A percentile compares a stretch with the other conserved stretches of the same genome.
These are phyloP conservation scores for Excoecaria agallocha DNA, from an alignment of 345 rosid genomes.

Conservation along the genomic window DNA sequence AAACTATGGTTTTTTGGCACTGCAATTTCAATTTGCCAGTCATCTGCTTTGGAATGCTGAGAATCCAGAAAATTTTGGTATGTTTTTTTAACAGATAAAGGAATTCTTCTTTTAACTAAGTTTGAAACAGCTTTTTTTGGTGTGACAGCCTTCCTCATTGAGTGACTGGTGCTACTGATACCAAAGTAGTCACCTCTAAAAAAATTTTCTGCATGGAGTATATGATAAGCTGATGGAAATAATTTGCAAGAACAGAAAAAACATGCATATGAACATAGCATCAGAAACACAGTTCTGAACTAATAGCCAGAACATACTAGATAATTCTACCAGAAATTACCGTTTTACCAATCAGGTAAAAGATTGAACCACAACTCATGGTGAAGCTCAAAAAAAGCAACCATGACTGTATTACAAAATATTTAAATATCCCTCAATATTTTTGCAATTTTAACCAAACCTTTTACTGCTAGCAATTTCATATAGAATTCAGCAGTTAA, in stretches of 20 bases:
- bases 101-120: constrained; percentile 47
- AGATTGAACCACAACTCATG: background rate
- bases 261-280: background rate
- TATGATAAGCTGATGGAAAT: constrained; percentile 10
- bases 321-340: background rate
- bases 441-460: too few species aligned
- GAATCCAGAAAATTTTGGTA: constrained; percentile 40
- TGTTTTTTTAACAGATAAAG: constrained; percentile 48
- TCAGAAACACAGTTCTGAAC: background rate
- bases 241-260: constrained; percentile 2
- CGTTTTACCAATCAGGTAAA: background rate
- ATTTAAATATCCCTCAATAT: background rate
- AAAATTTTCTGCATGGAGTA: constrained; percentile 52
- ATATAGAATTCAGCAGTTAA: too few species aligned
- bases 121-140: constrained; percentile 45
- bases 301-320: background rate
- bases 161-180: constrained; percentile 48
- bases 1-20: constrained; percentile 46
- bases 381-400: background rate
- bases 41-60: constrained; percentile 51
- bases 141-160: constrained; percentile 43
- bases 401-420: background rate
- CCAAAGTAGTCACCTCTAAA: constrained; percentile 56
- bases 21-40: constrained; percentile 78
- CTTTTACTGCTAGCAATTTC: too few species aligned